Percentiles rank a stretch among this genome's conserved stretches.
These are phyloP conservation scores for Phytophthora idaei DNA, from an alignment of 352 stramenopile species.

Conservation along the genomic window DNA sequence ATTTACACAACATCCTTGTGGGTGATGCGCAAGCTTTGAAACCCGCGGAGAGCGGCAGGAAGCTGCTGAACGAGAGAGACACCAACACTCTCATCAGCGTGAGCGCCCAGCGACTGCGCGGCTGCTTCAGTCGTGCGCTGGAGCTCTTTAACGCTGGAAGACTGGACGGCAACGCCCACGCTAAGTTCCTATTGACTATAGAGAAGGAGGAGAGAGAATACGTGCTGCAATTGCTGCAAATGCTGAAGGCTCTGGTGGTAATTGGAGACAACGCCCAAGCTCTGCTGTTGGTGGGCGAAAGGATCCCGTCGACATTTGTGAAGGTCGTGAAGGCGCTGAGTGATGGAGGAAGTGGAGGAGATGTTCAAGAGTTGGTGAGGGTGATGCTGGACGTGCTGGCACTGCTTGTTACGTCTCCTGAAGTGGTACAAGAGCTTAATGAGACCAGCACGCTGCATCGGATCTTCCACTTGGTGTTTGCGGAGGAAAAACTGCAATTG, in stretches of 20 bases:
- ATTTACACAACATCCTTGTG: conserved; percentile 8
- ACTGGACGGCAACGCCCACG: conserved; percentile 32
- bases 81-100: conserved; percentile 34
- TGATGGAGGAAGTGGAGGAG: conserved; percentile 3
- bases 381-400: conserved; percentile 38
- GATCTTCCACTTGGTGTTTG: conserved; percentile 53
- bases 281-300: conserved; percentile 50
- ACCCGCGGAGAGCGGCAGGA: not conserved
- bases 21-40: not conserved
- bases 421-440: conserved; percentile 54
- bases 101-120: conserved; percentile 42
- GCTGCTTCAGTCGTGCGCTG: conserved; percentile 37
- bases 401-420: conserved; percentile 37
- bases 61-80: conserved; percentile 17
- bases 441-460: conserved; percentile 58
- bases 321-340: conserved; percentile 54
- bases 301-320: conserved; percentile 58
- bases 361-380: conserved; percentile 21
- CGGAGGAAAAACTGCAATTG: conserved; percentile 17
- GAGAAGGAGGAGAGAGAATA: conserved; percentile 7
- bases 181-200: conserved; percentile 12
- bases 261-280: conserved; percentile 27
- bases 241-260: conserved; percentile 37
- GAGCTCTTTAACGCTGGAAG: conserved; percentile 42
- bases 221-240: conserved; percentile 28